Base-by-base conservation (phyloP, 257 asterid species). In the Fraxinus anomala region DNA sequence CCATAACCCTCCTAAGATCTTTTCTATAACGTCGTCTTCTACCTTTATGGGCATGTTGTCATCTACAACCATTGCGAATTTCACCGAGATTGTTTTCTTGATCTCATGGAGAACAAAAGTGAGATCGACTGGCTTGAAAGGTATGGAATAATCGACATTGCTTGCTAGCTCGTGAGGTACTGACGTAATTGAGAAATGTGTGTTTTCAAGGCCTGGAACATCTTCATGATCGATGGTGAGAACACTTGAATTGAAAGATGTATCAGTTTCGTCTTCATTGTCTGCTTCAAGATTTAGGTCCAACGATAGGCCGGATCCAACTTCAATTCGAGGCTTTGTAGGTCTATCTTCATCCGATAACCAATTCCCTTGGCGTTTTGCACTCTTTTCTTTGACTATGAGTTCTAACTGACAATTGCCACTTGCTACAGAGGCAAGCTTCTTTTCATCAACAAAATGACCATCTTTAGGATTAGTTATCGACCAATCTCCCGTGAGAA, bases 401-500 rank as follows among this genome's bases (percentile, higher is more conserved):
- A 95, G 68, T 68, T 91, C 91, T 31, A 95, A 73, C 74, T 84
- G 87, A 92, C 97, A 92, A 74, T 83, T 79, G 14, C 85, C 88
- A 73, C 87, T 79, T 11, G 88, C 90, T 36, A 80, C 9, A 0
- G 88, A 70, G 0, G 86, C 83, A 0, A 91, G 82, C 76, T 85
- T 88, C 78, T 78, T 79, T 31, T 89, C 92, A 39, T 91, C 92
- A 1, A 86, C 75, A 37, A 82, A 81, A 30, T 76, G 79, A 8
- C 83, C 82, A 39, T 87, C 86, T 47, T 85, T 86, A 0, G 78
- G 79, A 49, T 81, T 77, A 5, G 86, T 39, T 0, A 87, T 76
- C 3, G 99, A 91, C 99, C 99, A 95, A 73, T 90, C 91, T 6
- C 99, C 98, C 0, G 94, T 77, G 21, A 95, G 87, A 67, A 95